These are phyloP conservation scores for Sarocladium brachiariae DNA, from an alignment of 2,329 filamentous ascomycete species.

Conservation along the genomic window DNA sequence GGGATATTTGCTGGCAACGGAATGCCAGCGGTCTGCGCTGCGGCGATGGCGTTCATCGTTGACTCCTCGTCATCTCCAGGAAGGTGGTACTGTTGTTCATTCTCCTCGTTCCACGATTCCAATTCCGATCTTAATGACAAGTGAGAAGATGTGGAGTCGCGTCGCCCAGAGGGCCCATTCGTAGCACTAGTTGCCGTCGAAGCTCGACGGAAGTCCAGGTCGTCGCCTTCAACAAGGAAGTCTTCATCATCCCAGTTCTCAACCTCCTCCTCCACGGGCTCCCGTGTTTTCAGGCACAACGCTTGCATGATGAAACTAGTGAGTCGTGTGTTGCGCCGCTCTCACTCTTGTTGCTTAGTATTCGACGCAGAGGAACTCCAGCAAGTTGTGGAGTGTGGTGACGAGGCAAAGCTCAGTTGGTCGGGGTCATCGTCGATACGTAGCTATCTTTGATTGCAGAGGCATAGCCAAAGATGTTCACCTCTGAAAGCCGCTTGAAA, in stretches of 20 bases:
- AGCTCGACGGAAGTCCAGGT: slow-evolving; percentile 53
- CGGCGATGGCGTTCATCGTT: slow-evolving; percentile 77
- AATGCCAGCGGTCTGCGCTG: slow-evolving; percentile 83
- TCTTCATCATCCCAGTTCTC: slow-evolving; percentile 79
- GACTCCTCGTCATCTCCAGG: slow-evolving; percentile 79
- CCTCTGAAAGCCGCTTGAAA: neutral
- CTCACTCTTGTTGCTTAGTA: slow-evolving; percentile 12
- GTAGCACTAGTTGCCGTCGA: slow-evolving; percentile 34
- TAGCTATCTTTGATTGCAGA: neutral
- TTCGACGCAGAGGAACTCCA: slow-evolving; percentile 7
- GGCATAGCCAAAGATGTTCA: neutral
- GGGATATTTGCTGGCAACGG: slow-evolving; percentile 83
- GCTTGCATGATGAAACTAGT: slow-evolving; percentile 41
- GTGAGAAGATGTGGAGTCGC: slow-evolving; percentile 76
- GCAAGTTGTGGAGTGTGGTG: slow-evolving; percentile 5
- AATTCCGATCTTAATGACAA: slow-evolving; percentile 77
- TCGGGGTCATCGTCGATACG: slow-evolving; percentile 7
- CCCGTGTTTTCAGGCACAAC: slow-evolving; percentile 44
- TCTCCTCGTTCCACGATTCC: slow-evolving; percentile 67
- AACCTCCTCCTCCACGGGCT: slow-evolving; percentile 52
- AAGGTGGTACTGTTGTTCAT: slow-evolving; percentile 82
- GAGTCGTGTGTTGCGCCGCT: too few relatives aligned
- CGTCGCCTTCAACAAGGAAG: slow-evolving; percentile 62
- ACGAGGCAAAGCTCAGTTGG: slow-evolving; percentile 2
- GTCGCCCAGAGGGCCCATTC: slow-evolving; percentile 40